These are phyloP conservation scores for Graphilbum fragrans DNA, from an alignment of 2,329 filamentous ascomycete genomes.

Conservation along the genomic window DNA sequence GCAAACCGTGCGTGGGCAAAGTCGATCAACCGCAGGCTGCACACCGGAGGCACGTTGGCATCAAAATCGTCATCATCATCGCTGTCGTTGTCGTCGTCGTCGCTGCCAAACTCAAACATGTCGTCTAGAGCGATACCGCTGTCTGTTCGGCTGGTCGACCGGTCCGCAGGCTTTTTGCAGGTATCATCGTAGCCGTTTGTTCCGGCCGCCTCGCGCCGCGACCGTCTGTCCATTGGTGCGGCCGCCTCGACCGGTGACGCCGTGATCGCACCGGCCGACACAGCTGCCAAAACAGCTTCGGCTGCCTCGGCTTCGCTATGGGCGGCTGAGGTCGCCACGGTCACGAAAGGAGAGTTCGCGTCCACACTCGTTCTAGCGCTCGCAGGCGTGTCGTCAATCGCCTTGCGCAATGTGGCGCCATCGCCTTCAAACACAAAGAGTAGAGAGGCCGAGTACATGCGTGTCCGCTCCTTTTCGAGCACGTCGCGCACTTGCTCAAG, in stretches of 20 bases:
- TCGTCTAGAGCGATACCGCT: slow-evolving; percentile 39
- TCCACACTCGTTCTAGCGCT: slow-evolving; percentile 25
- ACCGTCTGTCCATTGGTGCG: not conserved
- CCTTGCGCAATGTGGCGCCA: slow-evolving; percentile 36
- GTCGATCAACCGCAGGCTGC: slow-evolving; percentile 80
- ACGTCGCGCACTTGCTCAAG: slow-evolving; percentile 39
- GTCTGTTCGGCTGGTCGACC: slow-evolving; percentile 35
- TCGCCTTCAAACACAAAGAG: slow-evolving; percentile 56
- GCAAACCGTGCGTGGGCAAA: slow-evolving; percentile 89
- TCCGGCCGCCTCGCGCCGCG: slow-evolving; percentile 5
- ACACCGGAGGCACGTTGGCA: slow-evolving; percentile 51
- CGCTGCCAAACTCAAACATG: slow-evolving; percentile 20
- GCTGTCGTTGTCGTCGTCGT: slow-evolving; percentile 22
- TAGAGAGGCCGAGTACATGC: slow-evolving; percentile 52
- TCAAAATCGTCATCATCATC: slow-evolving; percentile 43
- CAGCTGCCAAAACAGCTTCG: not conserved
- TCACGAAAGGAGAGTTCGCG: slow-evolving; percentile 23
- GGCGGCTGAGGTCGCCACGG: slow-evolving; percentile 9
- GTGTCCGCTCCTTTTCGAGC: slow-evolving; percentile 42
- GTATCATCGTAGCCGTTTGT: slow-evolving; percentile 8
- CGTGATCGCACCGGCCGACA: not conserved
- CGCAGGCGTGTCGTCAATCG: slow-evolving; percentile 32
- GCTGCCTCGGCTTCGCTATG: not conserved
- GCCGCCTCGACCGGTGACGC: too few species aligned
- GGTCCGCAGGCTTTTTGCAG: slow-evolving; percentile 10